phyloP scores from a whole-genome alignment of 2,329 filamentous ascomycete species.

The Talaromyces albobiverticillius region DNA sequence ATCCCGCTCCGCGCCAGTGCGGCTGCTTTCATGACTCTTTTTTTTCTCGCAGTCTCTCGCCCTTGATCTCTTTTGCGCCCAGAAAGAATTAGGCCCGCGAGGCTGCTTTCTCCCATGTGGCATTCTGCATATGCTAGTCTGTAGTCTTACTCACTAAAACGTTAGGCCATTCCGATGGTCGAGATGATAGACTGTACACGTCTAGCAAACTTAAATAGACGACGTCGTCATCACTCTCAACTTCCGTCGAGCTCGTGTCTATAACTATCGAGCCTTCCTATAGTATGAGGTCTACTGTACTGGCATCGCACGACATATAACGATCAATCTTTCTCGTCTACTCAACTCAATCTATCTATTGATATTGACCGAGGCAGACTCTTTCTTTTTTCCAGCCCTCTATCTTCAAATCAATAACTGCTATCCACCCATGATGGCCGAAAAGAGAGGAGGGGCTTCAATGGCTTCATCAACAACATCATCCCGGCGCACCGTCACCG shows the following conservation, averaged over 20 bases:
- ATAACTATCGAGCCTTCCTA: too few species aligned
- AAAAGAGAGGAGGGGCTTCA: slow-evolving; percentile 1
- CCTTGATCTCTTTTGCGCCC: slow-evolving; percentile 6
- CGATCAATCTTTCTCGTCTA: background rate
- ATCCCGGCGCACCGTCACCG: background rate
- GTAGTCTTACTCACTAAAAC: background rate
- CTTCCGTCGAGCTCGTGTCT: background rate
- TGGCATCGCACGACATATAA: too few species aligned
- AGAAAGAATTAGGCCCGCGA: slow-evolving; percentile 7
- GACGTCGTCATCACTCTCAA: background rate
- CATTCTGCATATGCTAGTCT: background rate
- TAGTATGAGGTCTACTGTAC: too few species aligned
- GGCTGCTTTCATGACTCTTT: background rate
- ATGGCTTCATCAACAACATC: slow-evolving; percentile 3
- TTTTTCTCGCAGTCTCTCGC: too few species aligned
- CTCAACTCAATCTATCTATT: background rate
- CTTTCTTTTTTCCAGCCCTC: background rate
- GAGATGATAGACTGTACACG: background rate
- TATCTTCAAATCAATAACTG: too few species aligned
- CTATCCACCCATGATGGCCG: background rate
- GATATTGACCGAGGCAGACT: too few species aligned
- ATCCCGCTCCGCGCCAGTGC: too few species aligned
- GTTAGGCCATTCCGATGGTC: background rate
- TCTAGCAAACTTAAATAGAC: background rate
- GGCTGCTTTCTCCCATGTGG: background rate